Conservation (phyloP, 2,329 filamentous ascomycete species). For the Botryotinia calthae region DNA sequence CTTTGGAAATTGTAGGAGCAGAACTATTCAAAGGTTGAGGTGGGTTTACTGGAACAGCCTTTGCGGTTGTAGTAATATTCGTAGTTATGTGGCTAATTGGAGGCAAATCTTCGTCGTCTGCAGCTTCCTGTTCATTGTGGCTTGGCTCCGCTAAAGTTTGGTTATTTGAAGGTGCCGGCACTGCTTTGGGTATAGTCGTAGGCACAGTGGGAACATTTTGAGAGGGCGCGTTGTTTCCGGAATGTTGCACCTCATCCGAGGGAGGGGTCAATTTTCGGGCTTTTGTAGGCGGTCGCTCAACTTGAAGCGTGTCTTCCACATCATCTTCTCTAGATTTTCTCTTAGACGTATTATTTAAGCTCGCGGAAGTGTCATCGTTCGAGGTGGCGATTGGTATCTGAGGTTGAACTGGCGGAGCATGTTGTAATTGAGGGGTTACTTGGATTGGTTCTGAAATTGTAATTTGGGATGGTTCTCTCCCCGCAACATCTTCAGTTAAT, state of each 20-base stretch:
- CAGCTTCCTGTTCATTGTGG: background rate
- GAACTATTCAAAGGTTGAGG: background rate
- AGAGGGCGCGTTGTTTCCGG: background rate
- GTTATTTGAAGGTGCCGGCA: background rate
- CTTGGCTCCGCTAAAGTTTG: background rate
- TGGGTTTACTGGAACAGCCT: background rate
- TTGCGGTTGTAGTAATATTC: background rate
- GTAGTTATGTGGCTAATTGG: background rate
- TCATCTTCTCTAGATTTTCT: slow-evolving; percentile 1
- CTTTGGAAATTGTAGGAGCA: background rate
- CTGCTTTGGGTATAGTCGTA: background rate
- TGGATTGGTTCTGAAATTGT: background rate
- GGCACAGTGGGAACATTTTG: background rate
- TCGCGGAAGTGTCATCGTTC: background rate
- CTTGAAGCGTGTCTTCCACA: background rate
- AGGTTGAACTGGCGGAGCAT: background rate
- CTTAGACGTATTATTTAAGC: background rate
- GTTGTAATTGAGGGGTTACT: slow-evolving; percentile 9
- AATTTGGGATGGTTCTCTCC: background rate
- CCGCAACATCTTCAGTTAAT: background rate
- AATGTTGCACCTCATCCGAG: background rate
- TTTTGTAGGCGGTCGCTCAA: slow-evolving; percentile 12
- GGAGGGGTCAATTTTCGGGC: slow-evolving; percentile 15
- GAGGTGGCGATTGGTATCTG: background rate
- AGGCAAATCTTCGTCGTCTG: background rate